Evolutionary conservation across 2,329 filamentous ascomycete genomes (phyloP).

Genomic region (Cadophora malorum): DNA sequence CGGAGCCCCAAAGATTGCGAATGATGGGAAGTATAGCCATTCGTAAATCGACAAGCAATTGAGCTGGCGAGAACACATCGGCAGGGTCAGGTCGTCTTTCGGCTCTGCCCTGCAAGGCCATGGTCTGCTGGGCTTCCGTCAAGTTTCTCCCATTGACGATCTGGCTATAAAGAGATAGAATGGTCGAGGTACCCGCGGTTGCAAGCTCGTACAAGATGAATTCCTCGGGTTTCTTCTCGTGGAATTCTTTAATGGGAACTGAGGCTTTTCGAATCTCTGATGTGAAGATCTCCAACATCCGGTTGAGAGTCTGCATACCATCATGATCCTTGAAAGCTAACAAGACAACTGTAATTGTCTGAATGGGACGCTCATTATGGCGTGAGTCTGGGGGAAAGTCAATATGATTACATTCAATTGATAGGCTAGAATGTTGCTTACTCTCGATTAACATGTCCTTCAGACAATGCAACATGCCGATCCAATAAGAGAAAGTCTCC

Average conservation of each 20-base stretch:
- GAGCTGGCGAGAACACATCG: conserved; percentile 65
- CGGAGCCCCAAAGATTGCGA: conserved; percentile 82
- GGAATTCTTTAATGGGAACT: conserved; percentile 39
- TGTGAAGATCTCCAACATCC: conserved; percentile 73
- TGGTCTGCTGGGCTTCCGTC: conserved; percentile 73
- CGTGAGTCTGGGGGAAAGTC: conserved; percentile 27
- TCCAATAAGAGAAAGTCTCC: conserved; percentile 80
- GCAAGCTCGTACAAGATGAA: conserved; percentile 50
- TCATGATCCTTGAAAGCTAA: conserved; percentile 84
- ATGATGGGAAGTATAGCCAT: conserved; percentile 79
- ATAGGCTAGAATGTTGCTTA: conserved; percentile 43
- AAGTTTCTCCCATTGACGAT: conserved; percentile 81
- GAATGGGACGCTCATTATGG: conserved; percentile 48
- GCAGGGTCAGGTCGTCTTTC: conserved; percentile 51
- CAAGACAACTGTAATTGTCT: conserved; percentile 77
- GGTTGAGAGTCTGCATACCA: conserved; percentile 76
- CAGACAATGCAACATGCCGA: conserved; percentile 78
- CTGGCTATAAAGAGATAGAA: conserved; percentile 80
- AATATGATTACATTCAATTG: conserved; percentile 4
- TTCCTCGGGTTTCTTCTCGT: conserved; percentile 44
- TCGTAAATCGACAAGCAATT: conserved; percentile 87
- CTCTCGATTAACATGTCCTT: conserved; percentile 81
- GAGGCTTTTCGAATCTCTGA: conserved; percentile 56
- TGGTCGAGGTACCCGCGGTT: conserved; percentile 73
- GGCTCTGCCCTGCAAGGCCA: conserved; percentile 56